These are phyloP conservation scores for Entomortierella lignicola DNA, from an alignment of 192 early-diverging fungal species.

Conservation along the genomic window DNA sequence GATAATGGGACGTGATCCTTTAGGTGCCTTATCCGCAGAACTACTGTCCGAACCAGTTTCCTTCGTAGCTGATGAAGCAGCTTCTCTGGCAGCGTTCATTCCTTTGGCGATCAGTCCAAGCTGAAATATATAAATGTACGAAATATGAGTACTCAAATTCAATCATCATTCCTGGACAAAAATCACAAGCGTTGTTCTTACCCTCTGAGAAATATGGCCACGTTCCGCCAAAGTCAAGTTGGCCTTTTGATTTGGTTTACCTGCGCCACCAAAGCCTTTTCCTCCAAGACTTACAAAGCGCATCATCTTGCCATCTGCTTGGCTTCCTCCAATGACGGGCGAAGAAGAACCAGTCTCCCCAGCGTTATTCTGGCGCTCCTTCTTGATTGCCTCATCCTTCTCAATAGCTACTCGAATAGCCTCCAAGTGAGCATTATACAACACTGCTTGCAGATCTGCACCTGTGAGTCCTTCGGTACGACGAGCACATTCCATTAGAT, in stretches of 20 bases:
- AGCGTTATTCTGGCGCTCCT: slow-evolving; percentile 46
- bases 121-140: slow-evolving; percentile 9
- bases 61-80: slow-evolving; percentile 27
- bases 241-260: slow-evolving; percentile 42
- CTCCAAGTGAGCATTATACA: slow-evolving; percentile 93
- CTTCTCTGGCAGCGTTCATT: slow-evolving; percentile 25
- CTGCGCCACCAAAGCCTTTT: slow-evolving; percentile 12
- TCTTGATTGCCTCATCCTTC: slow-evolving; percentile 53
- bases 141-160: too few relatives aligned
- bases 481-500: slow-evolving; percentile 71
- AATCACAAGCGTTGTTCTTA: too few relatives aligned
- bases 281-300: slow-evolving; percentile 48
- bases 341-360: slow-evolving; percentile 14
- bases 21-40: slow-evolving; percentile 13
- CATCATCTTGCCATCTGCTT: slow-evolving; percentile 52
- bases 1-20: slow-evolving; percentile 47
- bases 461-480: slow-evolving; percentile 84
- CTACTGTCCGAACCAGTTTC: slow-evolving; percentile 27
- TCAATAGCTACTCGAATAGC: slow-evolving; percentile 83
- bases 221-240: slow-evolving; percentile 64
- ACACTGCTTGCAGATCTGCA: slow-evolving; percentile 93
- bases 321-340: slow-evolving; percentile 13
- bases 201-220: slow-evolving; percentile 63
- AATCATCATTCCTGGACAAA: too few relatives aligned
- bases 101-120: slow-evolving; percentile 55